phyloP scores from a whole-genome alignment of 208 protist genomes.

The Acanthamoeba royreba region DNA sequence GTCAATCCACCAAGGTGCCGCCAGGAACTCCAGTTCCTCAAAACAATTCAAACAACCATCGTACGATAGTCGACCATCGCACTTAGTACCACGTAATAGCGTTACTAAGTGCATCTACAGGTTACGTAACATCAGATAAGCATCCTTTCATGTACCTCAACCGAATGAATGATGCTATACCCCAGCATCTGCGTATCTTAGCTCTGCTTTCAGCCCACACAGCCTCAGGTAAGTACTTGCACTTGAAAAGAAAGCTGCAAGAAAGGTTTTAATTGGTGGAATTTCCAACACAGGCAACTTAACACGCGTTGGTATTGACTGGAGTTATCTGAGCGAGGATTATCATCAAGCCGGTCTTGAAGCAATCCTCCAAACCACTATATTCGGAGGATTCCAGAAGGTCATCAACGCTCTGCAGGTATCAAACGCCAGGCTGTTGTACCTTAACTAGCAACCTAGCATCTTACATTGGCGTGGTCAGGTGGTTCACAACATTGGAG shows the following conservation, averaged over 20 bases:
- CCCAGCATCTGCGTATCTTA: not conserved
- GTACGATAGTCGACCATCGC: not conserved
- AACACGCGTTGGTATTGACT: not conserved
- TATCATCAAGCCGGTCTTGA: not conserved
- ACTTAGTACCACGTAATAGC: not conserved
- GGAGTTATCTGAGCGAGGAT: not conserved
- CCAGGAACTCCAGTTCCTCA: not conserved
- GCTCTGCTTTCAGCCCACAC: not conserved
- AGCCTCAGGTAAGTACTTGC: not conserved
- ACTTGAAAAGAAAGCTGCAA: no score
- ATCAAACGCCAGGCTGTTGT: not conserved
- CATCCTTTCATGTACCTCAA: not conserved
- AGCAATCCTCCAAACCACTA: not conserved
- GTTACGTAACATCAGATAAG: not conserved
- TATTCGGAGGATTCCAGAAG: not conserved
- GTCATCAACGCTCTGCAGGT: not conserved
- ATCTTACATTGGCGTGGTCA: not conserved
- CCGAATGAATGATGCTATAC: not conserved
- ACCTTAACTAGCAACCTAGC: no score
- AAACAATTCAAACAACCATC: not conserved
- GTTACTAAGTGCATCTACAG: not conserved
- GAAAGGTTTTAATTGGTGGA: no score
- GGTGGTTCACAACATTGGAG: not conserved
- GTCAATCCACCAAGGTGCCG: not conserved
- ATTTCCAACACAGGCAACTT: not conserved